Percentiles rank a stretch among this genome's conserved stretches.
Evolutionary conservation across 257 asterid species (phyloP).

Genomic region (Marsdenia floribunda): DNA sequence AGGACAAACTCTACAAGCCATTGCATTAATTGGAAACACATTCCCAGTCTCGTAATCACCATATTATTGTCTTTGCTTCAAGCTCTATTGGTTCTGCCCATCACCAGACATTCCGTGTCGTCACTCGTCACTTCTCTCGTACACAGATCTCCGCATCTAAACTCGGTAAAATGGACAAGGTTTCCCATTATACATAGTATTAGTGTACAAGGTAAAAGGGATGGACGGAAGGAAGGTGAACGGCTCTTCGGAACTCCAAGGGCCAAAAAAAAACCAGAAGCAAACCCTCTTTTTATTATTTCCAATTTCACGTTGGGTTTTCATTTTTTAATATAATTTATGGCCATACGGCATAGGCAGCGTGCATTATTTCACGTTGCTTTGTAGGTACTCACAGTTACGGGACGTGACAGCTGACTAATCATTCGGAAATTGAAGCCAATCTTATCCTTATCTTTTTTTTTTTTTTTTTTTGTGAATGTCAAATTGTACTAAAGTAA

Average conservation of each 20-base stretch:
- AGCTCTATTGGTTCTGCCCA: no score
- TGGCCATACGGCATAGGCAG: no score
- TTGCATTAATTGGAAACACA: slow-evolving; percentile 42
- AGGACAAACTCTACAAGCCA: slow-evolving; percentile 31
- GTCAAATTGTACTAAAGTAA: no score
- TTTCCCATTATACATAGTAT: no score
- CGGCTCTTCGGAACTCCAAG: slow-evolving; percentile 17
- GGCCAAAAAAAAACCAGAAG: not conserved
- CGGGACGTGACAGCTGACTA: no score
- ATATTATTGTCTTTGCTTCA: slow-evolving; percentile 10
- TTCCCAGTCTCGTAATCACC: slow-evolving; percentile 48
- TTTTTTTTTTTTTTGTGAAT: no score
- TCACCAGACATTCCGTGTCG: no score
- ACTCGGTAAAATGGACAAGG: not conserved
- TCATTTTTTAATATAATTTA: no score
- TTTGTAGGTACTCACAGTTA: no score
- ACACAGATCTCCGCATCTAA: not conserved
- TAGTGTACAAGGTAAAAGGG: not conserved
- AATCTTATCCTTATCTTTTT: not conserved
- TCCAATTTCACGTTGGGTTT: no score
- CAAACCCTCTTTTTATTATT: not conserved
- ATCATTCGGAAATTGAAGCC: not conserved
- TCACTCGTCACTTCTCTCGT: not conserved
- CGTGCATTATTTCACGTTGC: no score
- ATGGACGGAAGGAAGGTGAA: not conserved